phyloP scores from a whole-genome alignment of 306 rosid genomes.

The Mucuna pruriens region DNA sequence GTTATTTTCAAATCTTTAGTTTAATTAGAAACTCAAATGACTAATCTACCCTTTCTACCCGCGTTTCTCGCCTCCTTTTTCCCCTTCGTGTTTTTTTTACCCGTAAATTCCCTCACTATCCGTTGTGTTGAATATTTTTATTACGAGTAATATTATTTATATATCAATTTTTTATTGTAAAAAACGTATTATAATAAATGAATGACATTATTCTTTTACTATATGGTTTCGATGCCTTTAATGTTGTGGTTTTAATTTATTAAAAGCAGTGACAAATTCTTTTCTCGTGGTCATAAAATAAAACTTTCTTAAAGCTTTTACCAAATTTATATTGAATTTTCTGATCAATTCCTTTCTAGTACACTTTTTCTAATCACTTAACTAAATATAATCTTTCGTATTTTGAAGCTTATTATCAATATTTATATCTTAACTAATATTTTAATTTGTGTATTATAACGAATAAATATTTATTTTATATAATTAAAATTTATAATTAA shows the following conservation, averaged over 20 bases:
- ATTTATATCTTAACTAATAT: background rate
- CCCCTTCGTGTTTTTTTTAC: background rate
- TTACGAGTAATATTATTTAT: background rate
- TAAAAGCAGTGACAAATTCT: background rate
- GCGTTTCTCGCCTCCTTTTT: background rate
- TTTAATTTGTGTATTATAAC: no score
- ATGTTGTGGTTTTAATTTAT: background rate
- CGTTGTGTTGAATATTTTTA: background rate
- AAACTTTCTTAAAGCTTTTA: background rate
- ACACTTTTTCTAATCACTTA: background rate
- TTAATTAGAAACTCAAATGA: slow-evolving; percentile 14
- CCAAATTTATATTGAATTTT: background rate
- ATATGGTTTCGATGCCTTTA: background rate
- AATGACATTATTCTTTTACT: background rate
- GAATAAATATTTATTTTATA: no score
- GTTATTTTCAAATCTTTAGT: slow-evolving; percentile 40
- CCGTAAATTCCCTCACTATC: background rate
- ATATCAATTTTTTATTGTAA: no score
- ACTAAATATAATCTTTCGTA: no score
- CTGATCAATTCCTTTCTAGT: background rate
- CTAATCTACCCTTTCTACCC: slow-evolving; percentile 44
- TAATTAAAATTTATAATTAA: no score
- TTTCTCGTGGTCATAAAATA: background rate
- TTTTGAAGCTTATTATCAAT: background rate
- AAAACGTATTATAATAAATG: background rate